These are phyloP conservation scores for Uronychia setigera DNA, from an alignment of 73 alveolate species.

Conservation along the genomic window DNA sequence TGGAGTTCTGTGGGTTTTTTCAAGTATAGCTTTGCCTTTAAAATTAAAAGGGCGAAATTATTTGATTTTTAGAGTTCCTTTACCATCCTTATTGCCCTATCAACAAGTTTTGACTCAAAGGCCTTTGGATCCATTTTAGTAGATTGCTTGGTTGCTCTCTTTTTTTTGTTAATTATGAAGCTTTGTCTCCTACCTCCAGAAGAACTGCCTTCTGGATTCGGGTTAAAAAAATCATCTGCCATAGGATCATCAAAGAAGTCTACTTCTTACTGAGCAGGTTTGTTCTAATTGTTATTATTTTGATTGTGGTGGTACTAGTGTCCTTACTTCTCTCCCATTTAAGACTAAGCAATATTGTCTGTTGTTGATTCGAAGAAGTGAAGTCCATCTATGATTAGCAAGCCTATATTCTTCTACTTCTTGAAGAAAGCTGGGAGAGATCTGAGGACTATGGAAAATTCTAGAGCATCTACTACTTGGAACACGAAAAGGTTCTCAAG, in stretches of 20 bases:
- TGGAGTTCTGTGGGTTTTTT: slow-evolving; percentile 34
- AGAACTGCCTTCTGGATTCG: too few relatives aligned
- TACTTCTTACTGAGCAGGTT: too few relatives aligned
- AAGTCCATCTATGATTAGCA: slow-evolving; percentile 45
- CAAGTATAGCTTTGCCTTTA: slow-evolving; percentile 31
- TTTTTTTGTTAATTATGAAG: slow-evolving; percentile 27
- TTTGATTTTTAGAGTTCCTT: slow-evolving; percentile 18
- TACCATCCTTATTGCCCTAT: slow-evolving; percentile 28
- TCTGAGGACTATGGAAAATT: slow-evolving; percentile 40
- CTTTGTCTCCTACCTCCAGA: slow-evolving; percentile 31
- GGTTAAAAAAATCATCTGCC: slow-evolving; percentile 32
- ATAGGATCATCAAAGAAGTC: slow-evolving; percentile 20
- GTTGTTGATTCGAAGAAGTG: slow-evolving; percentile 30
- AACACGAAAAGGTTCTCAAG: slow-evolving; percentile 21
- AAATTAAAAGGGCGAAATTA: slow-evolving; percentile 28
- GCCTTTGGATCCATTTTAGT: slow-evolving; percentile 19
- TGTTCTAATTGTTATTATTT: not conserved
- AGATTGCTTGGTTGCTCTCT: slow-evolving; percentile 13
- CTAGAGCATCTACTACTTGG: slow-evolving; percentile 28
- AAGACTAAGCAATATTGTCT: not conserved
- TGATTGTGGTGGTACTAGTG: not conserved
- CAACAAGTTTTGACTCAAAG: slow-evolving; percentile 44
- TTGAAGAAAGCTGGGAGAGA: slow-evolving; percentile 38
- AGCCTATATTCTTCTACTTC: slow-evolving; percentile 31
- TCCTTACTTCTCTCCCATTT: too few relatives aligned